Base-by-base conservation (phyloP, 352 stramenopile genomes). In the Globisporangium barbulae region DNA sequence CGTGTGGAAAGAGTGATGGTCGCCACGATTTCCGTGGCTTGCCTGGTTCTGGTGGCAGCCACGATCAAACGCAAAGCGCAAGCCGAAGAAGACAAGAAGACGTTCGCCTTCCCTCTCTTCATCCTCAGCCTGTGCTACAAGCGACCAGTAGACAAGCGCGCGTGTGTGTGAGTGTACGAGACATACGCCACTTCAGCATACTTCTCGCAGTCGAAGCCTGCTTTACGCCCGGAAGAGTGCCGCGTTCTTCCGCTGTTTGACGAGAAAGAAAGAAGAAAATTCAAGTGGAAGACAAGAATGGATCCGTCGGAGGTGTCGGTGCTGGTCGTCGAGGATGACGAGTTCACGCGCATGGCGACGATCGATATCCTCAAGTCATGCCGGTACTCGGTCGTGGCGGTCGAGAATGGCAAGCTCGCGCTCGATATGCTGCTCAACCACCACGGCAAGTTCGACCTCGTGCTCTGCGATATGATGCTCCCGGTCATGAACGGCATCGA, bases 401-500 rank as follows among this genome's bases (percentile, higher is more conserved):
- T 96, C 28, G 84, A 94, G 68, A 92, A 93, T 44, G 88, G 88
- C 10, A 73, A 80, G 35, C 77, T 91, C 53, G 88, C 88, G 45
- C 79, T 95, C 44, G 78, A 93, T 35, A 56, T 85, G 56, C 75
- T 96, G 39, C 69, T 86, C 50, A 71, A 75, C 35, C 76, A 89
- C 62, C 83, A 92, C 61, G 83, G 74, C 59, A 84, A 85, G 69
- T 94, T 90, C 68, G 85, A 96, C 67, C 73, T 96, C 56, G 87
- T 96, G 59, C 75, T 96, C 44, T 96, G 89, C 65, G 89, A 96
- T 68, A 85, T 96, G 21, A 96, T 96, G 85, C 77, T 96, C 41
- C 89, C 89, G 1, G 85, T 95, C 31, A 90, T 96, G 75, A 94
- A 83, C 59, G 89, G 89, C 63, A 91, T 95, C 58, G 81, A 95